Evolutionary conservation across 441 rosid species (phyloP).

Genomic region (Populus tomentosa): DNA sequence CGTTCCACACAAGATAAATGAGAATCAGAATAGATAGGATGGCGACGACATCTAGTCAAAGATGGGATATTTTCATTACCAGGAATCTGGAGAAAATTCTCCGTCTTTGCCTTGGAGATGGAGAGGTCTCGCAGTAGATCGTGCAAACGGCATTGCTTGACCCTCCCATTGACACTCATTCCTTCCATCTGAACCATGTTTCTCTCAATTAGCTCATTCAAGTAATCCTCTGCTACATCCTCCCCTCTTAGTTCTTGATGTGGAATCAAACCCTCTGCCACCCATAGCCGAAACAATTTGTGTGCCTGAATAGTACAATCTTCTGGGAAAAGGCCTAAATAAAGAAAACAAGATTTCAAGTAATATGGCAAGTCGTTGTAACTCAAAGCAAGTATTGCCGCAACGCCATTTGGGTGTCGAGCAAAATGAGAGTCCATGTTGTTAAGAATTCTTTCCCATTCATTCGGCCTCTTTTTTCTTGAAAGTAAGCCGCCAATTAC

Average conservation of each 20-base stretch:
- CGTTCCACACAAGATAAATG: conserved; percentile 2
- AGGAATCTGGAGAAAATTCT: conserved; percentile 25
- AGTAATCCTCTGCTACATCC: conserved; percentile 12
- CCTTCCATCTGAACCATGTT: conserved; percentile 9
- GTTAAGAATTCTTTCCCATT: conserved; percentile 15
- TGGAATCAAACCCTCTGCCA: conserved; percentile 16
- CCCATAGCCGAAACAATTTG: conserved; percentile 13
- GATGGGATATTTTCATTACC: neutral
- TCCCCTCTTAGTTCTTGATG: conserved; percentile 3
- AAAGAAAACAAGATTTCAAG: conserved; percentile 17
- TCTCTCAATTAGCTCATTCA: conserved; percentile 12
- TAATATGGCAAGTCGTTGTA: conserved; percentile 14
- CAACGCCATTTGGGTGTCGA: conserved; percentile 11
- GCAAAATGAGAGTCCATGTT: conserved; percentile 10
- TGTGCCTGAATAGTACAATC: neutral
- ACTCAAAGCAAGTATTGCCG: conserved; percentile 18
- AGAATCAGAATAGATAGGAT: conserved; percentile 22
- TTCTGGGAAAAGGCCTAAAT: conserved; percentile 13
- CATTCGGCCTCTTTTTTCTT: conserved; percentile 5
- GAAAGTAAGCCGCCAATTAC: conserved; percentile 27
- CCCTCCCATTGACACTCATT: neutral
- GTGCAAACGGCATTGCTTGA: conserved; percentile 10
- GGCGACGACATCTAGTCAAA: conserved; percentile 17
- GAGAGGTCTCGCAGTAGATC: conserved; percentile 11
- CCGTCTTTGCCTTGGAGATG: conserved; percentile 10